phyloP scores from a whole-genome alignment of 2,329 filamentous ascomycete genomes.

The Lecanoromycetidae sp. region DNA sequence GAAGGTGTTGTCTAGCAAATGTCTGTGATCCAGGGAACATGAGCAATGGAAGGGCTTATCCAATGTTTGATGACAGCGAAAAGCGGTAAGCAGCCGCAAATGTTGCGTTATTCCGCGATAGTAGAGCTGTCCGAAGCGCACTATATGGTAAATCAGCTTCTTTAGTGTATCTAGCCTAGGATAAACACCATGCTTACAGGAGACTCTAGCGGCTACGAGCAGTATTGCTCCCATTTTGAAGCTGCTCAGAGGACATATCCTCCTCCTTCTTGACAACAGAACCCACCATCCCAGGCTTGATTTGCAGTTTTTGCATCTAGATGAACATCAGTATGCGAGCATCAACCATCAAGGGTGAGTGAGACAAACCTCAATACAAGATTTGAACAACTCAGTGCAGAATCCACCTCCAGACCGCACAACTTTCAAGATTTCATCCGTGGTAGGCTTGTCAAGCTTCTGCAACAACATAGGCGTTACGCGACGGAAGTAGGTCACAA shows the following conservation, averaged over 20 bases:
- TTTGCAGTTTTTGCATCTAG: not conserved
- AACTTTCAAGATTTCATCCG: not conserved
- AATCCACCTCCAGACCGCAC: slow-evolving; percentile 3
- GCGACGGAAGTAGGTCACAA: slow-evolving; percentile 5
- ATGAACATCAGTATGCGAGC: not conserved
- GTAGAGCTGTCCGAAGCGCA: not conserved
- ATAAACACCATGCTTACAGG: not conserved
- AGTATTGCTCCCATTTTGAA: too few relatives aligned
- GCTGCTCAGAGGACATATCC: not conserved
- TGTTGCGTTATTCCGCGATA: not conserved
- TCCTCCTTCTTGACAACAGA: slow-evolving; percentile 2
- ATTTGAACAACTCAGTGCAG: slow-evolving; percentile 3
- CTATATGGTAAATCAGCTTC: not conserved
- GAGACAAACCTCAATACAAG: slow-evolving; percentile 2
- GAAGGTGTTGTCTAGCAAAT: not conserved
- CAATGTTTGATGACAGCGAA: not conserved
- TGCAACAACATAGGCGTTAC: slow-evolving; percentile 6
- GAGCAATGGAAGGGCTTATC: not conserved
- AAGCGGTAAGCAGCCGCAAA: not conserved
- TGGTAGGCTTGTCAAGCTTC: not conserved
- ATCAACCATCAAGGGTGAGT: not conserved
- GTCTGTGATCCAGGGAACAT: not conserved
- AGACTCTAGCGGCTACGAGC: not conserved
- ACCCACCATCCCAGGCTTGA: not conserved
- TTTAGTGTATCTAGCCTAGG: too few relatives aligned